Conservation (phyloP, 306 rosid species). For the Vigna hirtella region DNA sequence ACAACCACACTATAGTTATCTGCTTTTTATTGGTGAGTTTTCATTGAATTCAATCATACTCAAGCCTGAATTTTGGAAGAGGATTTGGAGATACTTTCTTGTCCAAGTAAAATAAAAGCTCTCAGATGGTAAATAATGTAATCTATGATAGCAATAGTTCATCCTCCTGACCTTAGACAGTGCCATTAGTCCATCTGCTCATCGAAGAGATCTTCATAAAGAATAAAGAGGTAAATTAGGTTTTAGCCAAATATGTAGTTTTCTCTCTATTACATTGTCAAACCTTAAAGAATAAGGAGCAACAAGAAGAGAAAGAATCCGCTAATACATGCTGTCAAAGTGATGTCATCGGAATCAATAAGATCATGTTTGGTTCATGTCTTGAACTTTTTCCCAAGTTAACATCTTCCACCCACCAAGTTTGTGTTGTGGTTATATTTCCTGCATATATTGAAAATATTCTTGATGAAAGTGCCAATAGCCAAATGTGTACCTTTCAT, state of each 20-base stretch:
- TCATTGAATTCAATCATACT: constrained; percentile 19
- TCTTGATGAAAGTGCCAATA: constrained; percentile 12
- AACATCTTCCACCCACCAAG: constrained; percentile 33
- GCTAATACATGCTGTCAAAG: constrained; percentile 37
- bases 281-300: constrained; percentile 21
- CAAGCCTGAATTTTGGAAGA: constrained; percentile 13
- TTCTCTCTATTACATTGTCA: constrained; percentile 26
- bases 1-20: constrained; percentile 41
- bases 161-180: constrained; percentile 22
- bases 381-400: constrained; percentile 1
- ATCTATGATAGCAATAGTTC: constrained; percentile 2
- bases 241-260: constrained; percentile 29
- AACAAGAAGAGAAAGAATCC: not conserved
- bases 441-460: not conserved
- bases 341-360: constrained; percentile 23
- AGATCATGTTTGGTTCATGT: constrained; percentile 35
- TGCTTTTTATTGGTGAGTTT: constrained; percentile 31
- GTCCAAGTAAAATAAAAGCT: constrained; percentile 31
- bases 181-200: not conserved
- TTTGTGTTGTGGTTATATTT: constrained; percentile 1
- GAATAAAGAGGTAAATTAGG: not conserved
- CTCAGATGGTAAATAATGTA: constrained; percentile 21
- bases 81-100: constrained; percentile 32
- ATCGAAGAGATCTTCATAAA: constrained; percentile 6
- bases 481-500: constrained; percentile 25